A percentile compares a stretch with the other conserved stretches of the same genome.
Evolutionary conservation across 2,329 filamentous ascomycete species (phyloP).

Genomic region (Xylaria sp.): DNA sequence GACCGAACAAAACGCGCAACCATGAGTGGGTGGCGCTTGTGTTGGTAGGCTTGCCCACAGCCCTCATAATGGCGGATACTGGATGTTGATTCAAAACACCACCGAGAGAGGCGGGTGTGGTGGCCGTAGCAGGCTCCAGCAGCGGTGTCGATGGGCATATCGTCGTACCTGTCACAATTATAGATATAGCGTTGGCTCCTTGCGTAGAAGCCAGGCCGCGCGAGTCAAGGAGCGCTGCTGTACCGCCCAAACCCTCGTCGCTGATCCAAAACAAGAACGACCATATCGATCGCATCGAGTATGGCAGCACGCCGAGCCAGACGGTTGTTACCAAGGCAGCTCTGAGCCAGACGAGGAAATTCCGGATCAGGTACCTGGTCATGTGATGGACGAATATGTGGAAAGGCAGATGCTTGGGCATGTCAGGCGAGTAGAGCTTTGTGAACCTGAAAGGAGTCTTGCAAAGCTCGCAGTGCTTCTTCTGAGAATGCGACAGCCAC

Average conservation of each 20-base stretch:
- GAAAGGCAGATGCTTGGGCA: constrained; percentile 83
- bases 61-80: constrained; percentile 36
- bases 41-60: constrained; percentile 42
- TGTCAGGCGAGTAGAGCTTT: constrained; percentile 92
- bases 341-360: constrained; percentile 78
- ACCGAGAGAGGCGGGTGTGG: constrained; percentile 46
- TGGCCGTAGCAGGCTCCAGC: constrained; percentile 44
- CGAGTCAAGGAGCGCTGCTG: constrained; percentile 40
- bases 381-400: constrained; percentile 83
- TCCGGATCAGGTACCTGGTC: constrained; percentile 72
- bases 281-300: constrained; percentile 91
- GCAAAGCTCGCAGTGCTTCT: constrained; percentile 99
- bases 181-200: constrained; percentile 27
- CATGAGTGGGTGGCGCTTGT: constrained; percentile 42
- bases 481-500: constrained; percentile 97
- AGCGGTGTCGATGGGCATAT: constrained; percentile 50
- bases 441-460: constrained; percentile 98
- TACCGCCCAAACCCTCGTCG: constrained; percentile 68
- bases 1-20: constrained; percentile 40
- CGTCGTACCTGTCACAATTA: constrained; percentile 38
- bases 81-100: constrained; percentile 45
- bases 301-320: constrained; percentile 89
- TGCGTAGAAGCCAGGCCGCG: constrained; percentile 35
- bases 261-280: constrained; percentile 93
- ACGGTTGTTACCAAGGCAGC: constrained; percentile 80